Evolutionary conservation across 2,329 filamentous ascomycete genomes (phyloP), one percentile per base, ranked within the genome.

Genomic region (Pleochaeta shiraiana): DNA sequence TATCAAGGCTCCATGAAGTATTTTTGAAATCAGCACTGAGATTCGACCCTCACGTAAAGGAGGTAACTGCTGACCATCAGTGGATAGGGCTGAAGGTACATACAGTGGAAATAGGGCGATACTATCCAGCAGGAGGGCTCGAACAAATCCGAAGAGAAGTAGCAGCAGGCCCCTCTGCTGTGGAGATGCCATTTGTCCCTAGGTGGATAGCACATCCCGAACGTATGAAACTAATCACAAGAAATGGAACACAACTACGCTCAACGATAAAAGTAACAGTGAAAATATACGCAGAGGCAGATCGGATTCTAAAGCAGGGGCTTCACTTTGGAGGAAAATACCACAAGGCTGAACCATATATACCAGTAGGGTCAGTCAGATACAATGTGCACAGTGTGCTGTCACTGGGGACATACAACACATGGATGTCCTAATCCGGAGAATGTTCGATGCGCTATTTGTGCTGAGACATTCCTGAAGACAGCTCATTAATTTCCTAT

Each of bases 31-130:
- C n/a, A 21, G 43, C 43, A 6, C 43, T 47, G 1, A 47, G 9
- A 21, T 47, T 5, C 43, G 43, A 47, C 9, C 43, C 3, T 47
- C 43, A 47, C 9, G 43, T 47, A 21, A 47, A 47, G 9, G 43
- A 64, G 65, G 53, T 64, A 50, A 59, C 5, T 21, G 11, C 55
- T 2, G 21, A 60, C 11, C 55, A 60, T n/a, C 28, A 60, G 28
- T 60, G 6, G 55, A 60, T 60, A 60, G 55, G 55, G 1, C 30
- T 60, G 30, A 60, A 60, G n/a, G 30, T 60, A 21, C 30, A 60
- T 21, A 34, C 30, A 6, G 55, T 33, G 5, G 55, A 60, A 34
- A 30, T 60, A 1, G 55, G 30, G 19, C 11, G 30, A 33, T 60
- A 60, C 6, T 34, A 19, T 21, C 28, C 30, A 33, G 19, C 4